These are phyloP conservation scores for Asterophora lycoperdoides DNA, from an alignment of 768 basidiomycete genomes.

Conservation along the genomic window DNA sequence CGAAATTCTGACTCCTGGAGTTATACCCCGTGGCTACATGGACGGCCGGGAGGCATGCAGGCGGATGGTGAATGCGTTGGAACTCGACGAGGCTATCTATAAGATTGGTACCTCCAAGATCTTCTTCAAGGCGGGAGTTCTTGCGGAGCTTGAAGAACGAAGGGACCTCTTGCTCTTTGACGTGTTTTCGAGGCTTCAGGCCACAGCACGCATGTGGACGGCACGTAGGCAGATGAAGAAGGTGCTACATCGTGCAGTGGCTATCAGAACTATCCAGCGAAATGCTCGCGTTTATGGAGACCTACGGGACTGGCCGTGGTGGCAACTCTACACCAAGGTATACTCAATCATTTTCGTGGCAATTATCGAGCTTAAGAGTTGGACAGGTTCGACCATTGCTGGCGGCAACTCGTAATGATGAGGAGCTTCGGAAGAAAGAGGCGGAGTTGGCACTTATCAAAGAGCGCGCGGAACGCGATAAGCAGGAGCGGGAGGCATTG, in stretches of 20 bases:
- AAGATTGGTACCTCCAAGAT: conserved; percentile 96
- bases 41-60: conserved; percentile 93
- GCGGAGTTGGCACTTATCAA: conserved; percentile 74
- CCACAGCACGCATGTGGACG: conserved; percentile 78
- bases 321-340: conserved; percentile 95
- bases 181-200: conserved; percentile 85
- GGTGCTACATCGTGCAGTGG: conserved; percentile 86
- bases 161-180: conserved; percentile 85
- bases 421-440: conserved; percentile 85
- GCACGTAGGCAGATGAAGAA: conserved; percentile 91
- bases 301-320: conserved; percentile 97
- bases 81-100: conserved; percentile 80
- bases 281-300: conserved; percentile 92
- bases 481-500: conserved; percentile 72
- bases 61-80: conserved; percentile 84
- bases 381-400: conserved; percentile 84
- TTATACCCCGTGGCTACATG: conserved; percentile 95
- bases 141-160: conserved; percentile 93
- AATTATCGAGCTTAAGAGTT: conserved; percentile 5
- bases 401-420: conserved; percentile 88
- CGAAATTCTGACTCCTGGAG: conserved; percentile 90
- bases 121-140: conserved; percentile 97
- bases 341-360: conserved; percentile 5
- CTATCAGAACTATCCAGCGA: conserved; percentile 87
- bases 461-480: conserved; percentile 85